These are phyloP conservation scores for Colletotrichum neosansevieriae DNA, from an alignment of 2,329 filamentous ascomycete genomes.

Conservation along the genomic window DNA sequence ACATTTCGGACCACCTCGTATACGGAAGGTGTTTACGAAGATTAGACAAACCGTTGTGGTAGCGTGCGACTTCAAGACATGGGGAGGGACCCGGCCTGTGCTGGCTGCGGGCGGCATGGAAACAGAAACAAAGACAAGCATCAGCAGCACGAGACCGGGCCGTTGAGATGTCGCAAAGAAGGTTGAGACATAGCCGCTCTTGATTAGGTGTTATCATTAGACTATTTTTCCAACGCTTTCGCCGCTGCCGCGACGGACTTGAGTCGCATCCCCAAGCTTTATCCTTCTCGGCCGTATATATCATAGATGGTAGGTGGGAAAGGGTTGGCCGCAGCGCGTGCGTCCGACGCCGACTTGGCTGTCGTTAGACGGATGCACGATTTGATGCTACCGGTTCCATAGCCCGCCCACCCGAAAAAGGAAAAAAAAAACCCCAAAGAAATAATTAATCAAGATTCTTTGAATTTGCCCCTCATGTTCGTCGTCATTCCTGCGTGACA, in stretches of 20 bases:
- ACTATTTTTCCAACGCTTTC: slow-evolving; percentile 13
- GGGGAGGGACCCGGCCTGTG: neutral
- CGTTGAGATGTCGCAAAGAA: slow-evolving; percentile 36
- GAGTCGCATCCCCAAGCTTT: neutral
- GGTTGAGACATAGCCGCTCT: slow-evolving; percentile 30
- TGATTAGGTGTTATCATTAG: slow-evolving; percentile 35
- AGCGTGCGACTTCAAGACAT: slow-evolving; percentile 22
- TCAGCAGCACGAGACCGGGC: slow-evolving; percentile 14
- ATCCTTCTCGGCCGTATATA: slow-evolving; percentile 30
- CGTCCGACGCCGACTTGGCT: slow-evolving; percentile 20
- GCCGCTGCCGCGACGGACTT: slow-evolving; percentile 6
- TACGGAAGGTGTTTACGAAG: slow-evolving; percentile 4
- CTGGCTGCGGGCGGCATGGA: slow-evolving; percentile 1
- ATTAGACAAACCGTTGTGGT: slow-evolving; percentile 12
- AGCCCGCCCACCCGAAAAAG: slow-evolving; percentile 5
- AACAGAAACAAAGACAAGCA: slow-evolving; percentile 24
- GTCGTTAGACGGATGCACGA: slow-evolving; percentile 2
- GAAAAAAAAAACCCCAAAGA: slow-evolving; percentile 1
- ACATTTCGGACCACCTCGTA: slow-evolving; percentile 19
- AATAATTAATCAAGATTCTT: slow-evolving; percentile 3
- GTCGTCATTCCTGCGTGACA: slow-evolving; percentile 27
- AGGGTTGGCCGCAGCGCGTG: slow-evolving; percentile 13
- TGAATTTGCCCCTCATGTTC: slow-evolving; percentile 18
- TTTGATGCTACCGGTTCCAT: slow-evolving; percentile 5
- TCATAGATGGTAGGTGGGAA: slow-evolving; percentile 6